phyloP scores from a whole-genome alignment of 306 rosid genomes.

The Medicago ruthenica region DNA sequence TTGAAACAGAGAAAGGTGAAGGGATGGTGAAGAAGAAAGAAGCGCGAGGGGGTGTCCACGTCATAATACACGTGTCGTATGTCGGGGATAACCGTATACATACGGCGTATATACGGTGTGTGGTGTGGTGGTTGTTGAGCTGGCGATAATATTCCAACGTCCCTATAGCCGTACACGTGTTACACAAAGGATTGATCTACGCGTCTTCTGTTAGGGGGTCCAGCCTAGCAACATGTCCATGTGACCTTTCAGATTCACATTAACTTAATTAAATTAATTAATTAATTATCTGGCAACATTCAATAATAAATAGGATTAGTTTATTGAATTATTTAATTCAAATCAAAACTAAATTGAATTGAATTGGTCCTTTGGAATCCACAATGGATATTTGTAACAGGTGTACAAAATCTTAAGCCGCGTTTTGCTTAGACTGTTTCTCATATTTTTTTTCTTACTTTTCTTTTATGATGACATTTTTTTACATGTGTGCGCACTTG shows the following conservation, averaged over 20 bases:
- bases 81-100: conserved; percentile 34
- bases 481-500: conserved; percentile 1
- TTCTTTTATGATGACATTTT: conserved; percentile 6
- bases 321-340: neutral
- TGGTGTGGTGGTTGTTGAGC: conserved; percentile 54
- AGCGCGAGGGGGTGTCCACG: conserved; percentile 80
- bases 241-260: conserved; percentile 53
- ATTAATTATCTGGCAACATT: conserved; percentile 13
- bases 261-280: conserved; percentile 26
- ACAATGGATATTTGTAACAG: conserved; percentile 32
- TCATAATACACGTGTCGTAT: conserved; percentile 85
- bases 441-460: conserved; percentile 26
- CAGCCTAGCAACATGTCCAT: conserved; percentile 54
- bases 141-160: conserved; percentile 64
- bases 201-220: conserved; percentile 56
- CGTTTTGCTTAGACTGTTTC: conserved; percentile 31
- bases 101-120: conserved; percentile 62
- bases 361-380: conserved; percentile 66
- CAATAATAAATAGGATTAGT: neutral
- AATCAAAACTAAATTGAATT: conserved; percentile 29
- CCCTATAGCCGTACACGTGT: conserved; percentile 72
- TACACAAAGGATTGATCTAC: conserved; percentile 41
- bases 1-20: conserved; percentile 21
- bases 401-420: conserved; percentile 8
- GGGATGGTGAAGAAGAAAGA: conserved; percentile 16